Conservation (phyloP, 2,329 filamentous ascomycete genomes). For the Thielaviopsis ethacetica region DNA sequence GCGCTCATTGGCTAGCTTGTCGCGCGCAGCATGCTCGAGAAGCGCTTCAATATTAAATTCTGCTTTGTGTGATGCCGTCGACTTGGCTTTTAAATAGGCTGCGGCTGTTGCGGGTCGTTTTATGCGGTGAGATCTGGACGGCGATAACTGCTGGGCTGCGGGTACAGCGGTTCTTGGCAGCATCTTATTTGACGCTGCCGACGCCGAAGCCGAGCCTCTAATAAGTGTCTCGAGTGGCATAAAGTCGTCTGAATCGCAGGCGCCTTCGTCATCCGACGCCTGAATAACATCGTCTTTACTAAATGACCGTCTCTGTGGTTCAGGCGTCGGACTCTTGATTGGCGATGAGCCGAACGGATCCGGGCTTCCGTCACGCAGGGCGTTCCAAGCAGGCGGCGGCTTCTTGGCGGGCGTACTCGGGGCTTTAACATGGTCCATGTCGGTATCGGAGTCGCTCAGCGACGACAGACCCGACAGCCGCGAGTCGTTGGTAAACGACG, state of each 20-base stretch:
- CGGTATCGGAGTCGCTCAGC: background rate
- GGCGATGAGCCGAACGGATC: conserved; percentile 7
- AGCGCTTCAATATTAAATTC: background rate
- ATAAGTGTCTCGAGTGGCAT: conserved; percentile 20
- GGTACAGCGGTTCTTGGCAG: background rate
- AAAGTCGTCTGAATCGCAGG: conserved; percentile 42
- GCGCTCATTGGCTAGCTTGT: background rate
- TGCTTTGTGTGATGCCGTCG: background rate
- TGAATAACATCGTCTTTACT: conserved; percentile 43
- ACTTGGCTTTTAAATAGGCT: background rate
- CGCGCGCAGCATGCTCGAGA: background rate
- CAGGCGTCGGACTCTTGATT: background rate
- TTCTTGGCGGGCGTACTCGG: background rate
- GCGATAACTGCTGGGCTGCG: background rate
- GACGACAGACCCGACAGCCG: background rate
- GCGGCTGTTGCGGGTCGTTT: background rate
- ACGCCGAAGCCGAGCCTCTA: background rate
- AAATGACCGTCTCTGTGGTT: conserved; percentile 14
- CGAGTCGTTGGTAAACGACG: background rate
- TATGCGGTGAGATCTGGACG: background rate
- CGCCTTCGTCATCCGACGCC: conserved; percentile 57
- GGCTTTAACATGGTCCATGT: background rate
- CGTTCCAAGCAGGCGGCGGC: background rate
- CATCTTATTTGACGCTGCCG: background rate
- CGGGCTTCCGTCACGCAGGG: background rate